Evolutionary conservation across 169 alveolate genomes (phyloP), one percentile per base, ranked within the genome.

Genomic region (Cryptosporidium meleagridis): DNA sequence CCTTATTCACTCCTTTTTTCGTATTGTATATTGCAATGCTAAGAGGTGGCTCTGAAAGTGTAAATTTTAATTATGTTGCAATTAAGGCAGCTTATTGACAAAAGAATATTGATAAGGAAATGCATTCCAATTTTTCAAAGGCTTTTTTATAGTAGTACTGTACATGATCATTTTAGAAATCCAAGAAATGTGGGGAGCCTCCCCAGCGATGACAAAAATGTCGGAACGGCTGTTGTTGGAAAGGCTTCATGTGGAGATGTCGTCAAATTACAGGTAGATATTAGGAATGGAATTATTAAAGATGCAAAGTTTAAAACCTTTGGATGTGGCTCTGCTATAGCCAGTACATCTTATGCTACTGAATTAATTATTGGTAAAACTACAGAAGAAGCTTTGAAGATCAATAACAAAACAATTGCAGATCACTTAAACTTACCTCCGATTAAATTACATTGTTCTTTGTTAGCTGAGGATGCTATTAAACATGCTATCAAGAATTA

Each of bases 241-340:
- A 98, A 98, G 71, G 99, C 99, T 1, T 98, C 99, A 1, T 98
- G 99, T 87, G 99, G 99, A n/a, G 99, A 98, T 91, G 99, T 98
- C 35, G 97, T 97, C 96, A 97, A 96, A 87, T 93, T 97, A 68
- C 99, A 98, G 92, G 98, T 98, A 59, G 94, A 96, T 93, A 97
- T 96, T 70, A 97, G 97, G 84, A 98, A 97, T 72, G 97, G 97
- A 10, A 95, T 95, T 67, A 96, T 98, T 23, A 93, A 95, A 85
- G 97, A 97, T 85, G 99, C 99, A 8, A 96, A 97, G 51, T 98
- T 98, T 86, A 98, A 97, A 95, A 98, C 99, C 9, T 98, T 98
- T 89, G 99, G 99, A 14, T 98, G 99, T 89, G 99, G 99, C 14
- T 96, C 99, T 23, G 99, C 99, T 10, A 98, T 98, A 29, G 99